These are phyloP conservation scores for Singerocomus inundabilis DNA, from an alignment of 1,284 basidiomycete species.

Conservation along the genomic window DNA sequence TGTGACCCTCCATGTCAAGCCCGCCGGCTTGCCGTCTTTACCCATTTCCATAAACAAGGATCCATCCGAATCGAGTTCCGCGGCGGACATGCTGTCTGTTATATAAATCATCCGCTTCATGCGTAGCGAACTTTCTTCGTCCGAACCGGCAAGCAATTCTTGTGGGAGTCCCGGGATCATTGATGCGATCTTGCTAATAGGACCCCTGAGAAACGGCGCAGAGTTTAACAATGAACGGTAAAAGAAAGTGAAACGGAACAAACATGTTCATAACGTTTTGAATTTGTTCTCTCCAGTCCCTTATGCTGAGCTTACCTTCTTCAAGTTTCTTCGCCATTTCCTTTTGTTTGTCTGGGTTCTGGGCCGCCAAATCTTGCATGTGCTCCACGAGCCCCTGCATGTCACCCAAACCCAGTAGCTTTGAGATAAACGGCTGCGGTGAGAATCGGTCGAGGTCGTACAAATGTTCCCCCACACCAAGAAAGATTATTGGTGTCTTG, in stretches of 20 bases:
- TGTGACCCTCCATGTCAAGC: constrained; percentile 82
- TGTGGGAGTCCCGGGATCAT: constrained; percentile 98
- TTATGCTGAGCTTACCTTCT: constrained; percentile 93
- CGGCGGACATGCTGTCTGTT: constrained; percentile 94
- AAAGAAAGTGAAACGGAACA: constrained; percentile 29
- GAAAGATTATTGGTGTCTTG: constrained; percentile 97
- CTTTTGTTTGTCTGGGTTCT: constrained; percentile 95
- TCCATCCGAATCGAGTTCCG: constrained; percentile 96
- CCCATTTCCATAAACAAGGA: constrained; percentile 80
- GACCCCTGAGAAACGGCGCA: constrained; percentile 63
- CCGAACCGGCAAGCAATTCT: constrained; percentile 85
- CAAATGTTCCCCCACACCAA: constrained; percentile 96
- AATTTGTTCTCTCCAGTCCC: constrained; percentile 98
- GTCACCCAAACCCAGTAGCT: constrained; percentile 93
- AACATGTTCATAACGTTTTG: constrained; percentile 98
- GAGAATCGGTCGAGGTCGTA: constrained; percentile 95
- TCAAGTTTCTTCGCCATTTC: constrained; percentile 98
- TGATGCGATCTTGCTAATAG: constrained; percentile 95
- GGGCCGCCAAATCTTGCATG: constrained; percentile 91
- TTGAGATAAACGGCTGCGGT: constrained; percentile 96
- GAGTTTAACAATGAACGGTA: constrained; percentile 8
- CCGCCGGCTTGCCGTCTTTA: constrained; percentile 81
- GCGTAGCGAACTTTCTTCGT: constrained; percentile 87
- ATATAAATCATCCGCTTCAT: constrained; percentile 99
- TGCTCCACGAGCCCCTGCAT: constrained; percentile 97